Evolutionary conservation across 140 eudicot genomes (phyloP).

Genomic region (Cichorium intybus): DNA sequence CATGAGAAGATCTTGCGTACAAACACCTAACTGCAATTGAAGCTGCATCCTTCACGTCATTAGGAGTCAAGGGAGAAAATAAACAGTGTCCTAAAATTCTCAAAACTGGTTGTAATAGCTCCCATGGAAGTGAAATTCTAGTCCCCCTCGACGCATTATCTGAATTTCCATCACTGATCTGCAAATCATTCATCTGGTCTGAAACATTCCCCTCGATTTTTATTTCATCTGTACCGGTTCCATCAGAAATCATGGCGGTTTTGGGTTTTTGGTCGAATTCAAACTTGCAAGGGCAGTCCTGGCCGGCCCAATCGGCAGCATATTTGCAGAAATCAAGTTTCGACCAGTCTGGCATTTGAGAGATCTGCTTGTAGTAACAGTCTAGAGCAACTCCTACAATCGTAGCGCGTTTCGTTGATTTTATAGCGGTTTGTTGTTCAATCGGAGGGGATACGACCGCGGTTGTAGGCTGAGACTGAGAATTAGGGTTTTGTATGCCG

Average conservation of each 20-base stretch:
- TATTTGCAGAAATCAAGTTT: conserved; percentile 55
- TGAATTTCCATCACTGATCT: conserved; percentile 5
- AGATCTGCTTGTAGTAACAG: conserved; percentile 54
- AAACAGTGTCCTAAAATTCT: conserved; percentile 64
- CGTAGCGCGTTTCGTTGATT: conserved; percentile 59
- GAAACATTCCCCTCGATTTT: conserved; percentile 19
- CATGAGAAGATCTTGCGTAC: conserved; percentile 60
- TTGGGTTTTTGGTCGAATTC: conserved; percentile 33
- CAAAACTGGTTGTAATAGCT: conserved; percentile 59
- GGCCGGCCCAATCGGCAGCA: conserved; percentile 59
- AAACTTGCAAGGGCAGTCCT: conserved; percentile 46
- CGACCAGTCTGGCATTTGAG: conserved; percentile 60
- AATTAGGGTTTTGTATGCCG: conserved; percentile 9
- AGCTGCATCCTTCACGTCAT: conserved; percentile 60
- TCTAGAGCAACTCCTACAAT: conserved; percentile 59
- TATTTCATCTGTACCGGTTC: background rate
- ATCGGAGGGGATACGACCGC: conserved; percentile 50
- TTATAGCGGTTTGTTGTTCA: conserved; percentile 56
- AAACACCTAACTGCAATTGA: conserved; percentile 44
- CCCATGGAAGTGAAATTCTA: conserved; percentile 76
- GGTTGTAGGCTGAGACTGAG: conserved; percentile 18
- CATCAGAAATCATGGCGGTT: conserved; percentile 10
- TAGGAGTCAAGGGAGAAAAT: conserved; percentile 43
- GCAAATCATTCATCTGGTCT: conserved; percentile 24
- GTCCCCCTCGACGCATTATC: conserved; percentile 9